Evolutionary conservation across 495 filamentous ascomycete species (phyloP).

Genomic region (Evansstolkia leycettana): DNA sequence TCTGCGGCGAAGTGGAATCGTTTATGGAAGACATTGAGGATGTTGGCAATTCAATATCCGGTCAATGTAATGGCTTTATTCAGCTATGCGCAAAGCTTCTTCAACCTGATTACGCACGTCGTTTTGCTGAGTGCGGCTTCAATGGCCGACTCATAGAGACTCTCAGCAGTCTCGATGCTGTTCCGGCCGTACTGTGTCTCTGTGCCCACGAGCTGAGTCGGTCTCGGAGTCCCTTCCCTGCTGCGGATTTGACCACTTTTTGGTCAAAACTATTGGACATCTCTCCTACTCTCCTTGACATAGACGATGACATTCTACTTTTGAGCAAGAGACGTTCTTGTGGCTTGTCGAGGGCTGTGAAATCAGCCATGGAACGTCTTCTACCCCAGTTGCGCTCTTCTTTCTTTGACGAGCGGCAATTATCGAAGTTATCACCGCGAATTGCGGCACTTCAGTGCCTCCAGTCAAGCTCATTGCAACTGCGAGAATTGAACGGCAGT

Average conservation of each 20-base stretch:
- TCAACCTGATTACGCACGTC: constrained; percentile 50
- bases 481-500: constrained; percentile 18
- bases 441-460: constrained; percentile 20
- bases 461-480: constrained; percentile 10
- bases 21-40: constrained; percentile 73
- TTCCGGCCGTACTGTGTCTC: constrained; percentile 18
- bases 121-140: constrained; percentile 65
- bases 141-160: constrained; percentile 49
- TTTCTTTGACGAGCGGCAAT: constrained; percentile 9
- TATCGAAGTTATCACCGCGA: constrained; percentile 18
- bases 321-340: constrained; percentile 7
- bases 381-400: constrained; percentile 10
- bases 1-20: constrained; percentile 67
- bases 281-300: constrained; percentile 12
- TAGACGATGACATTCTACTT: constrained; percentile 15
- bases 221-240: constrained; percentile 12
- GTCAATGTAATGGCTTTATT: constrained; percentile 41
- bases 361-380: constrained; percentile 17
- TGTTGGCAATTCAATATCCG: constrained; percentile 31
- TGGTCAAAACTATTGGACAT: constrained; percentile 24
- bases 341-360: constrained; percentile 18
- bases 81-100: constrained; percentile 65
- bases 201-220: constrained; percentile 21
- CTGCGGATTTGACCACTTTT: constrained; percentile 13
- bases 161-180: constrained; percentile 17